Evolutionary conservation across 805 yeast species (phyloP).

Genomic region (Candida coleopterorum): DNA sequence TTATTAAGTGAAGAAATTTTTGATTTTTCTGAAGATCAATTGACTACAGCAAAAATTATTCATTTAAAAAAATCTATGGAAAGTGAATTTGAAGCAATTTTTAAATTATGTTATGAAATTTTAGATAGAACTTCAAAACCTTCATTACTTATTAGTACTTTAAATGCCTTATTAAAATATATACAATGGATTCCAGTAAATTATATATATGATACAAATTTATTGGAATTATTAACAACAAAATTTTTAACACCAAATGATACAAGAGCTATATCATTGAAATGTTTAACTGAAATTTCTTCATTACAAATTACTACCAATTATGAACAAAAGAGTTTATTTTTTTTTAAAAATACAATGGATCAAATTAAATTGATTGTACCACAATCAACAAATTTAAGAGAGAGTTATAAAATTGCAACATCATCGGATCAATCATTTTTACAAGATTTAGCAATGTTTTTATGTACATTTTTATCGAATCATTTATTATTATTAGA

Average conservation of each 20-base stretch:
- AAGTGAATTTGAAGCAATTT: slow-evolving; percentile 88
- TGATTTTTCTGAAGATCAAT: slow-evolving; percentile 90
- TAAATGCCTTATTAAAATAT: slow-evolving; percentile 76
- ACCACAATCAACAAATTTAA: slow-evolving; percentile 70
- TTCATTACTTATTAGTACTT: slow-evolving; percentile 76
- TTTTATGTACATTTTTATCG: slow-evolving; percentile 75
- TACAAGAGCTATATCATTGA: slow-evolving; percentile 78
- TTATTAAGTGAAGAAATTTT: slow-evolving; percentile 92
- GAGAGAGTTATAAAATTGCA: slow-evolving; percentile 67
- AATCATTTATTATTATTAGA: slow-evolving; percentile 70
- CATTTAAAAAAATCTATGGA: slow-evolving; percentile 78
- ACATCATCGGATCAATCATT: slow-evolving; percentile 85
- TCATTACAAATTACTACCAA: slow-evolving; percentile 43
- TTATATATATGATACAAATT: slow-evolving; percentile 82
- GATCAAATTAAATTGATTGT: slow-evolving; percentile 64
- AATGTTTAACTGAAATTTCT: slow-evolving; percentile 90
- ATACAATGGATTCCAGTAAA: slow-evolving; percentile 93
- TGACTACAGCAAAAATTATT: slow-evolving; percentile 93
- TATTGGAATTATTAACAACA: slow-evolving; percentile 64
- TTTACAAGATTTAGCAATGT: slow-evolving; percentile 92
- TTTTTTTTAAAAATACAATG: slow-evolving; percentile 69
- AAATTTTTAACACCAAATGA: slow-evolving; percentile 76
- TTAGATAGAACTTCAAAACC: slow-evolving; percentile 85
- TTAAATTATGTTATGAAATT: slow-evolving; percentile 88
- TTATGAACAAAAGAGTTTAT: slow-evolving; percentile 45